A percentile compares a stretch with the other conserved stretches of the same genome.
Conservation (phyloP, 2,329 filamentous ascomycete genomes). For the Phyllosticta ampelicida region DNA sequence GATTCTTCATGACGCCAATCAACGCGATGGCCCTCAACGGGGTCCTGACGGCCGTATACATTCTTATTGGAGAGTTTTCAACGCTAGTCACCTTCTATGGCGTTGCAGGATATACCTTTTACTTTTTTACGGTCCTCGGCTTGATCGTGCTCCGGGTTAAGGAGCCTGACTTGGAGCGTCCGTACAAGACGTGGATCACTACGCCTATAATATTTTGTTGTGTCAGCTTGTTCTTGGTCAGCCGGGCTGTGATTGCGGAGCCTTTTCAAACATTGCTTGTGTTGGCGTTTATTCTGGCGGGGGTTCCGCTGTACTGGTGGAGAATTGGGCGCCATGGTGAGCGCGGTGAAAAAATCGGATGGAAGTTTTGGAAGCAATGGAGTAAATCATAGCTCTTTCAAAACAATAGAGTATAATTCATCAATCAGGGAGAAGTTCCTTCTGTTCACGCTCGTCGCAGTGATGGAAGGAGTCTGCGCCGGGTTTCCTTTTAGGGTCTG, state of each 20-base stretch:
- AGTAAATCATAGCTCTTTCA: background rate
- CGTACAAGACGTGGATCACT: constrained; percentile 92
- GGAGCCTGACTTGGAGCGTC: constrained; percentile 78
- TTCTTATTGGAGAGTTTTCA: constrained; percentile 77
- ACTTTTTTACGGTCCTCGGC: constrained; percentile 89
- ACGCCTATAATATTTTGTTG: constrained; percentile 98
- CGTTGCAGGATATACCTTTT: constrained; percentile 93
- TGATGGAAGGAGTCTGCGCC: background rate
- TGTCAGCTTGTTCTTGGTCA: constrained; percentile 85
- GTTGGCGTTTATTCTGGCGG: constrained; percentile 69
- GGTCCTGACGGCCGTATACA: constrained; percentile 61
- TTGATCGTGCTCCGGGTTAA: constrained; percentile 80
- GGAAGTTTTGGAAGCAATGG: constrained; percentile 10
- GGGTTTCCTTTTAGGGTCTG: background rate
- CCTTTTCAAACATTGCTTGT: constrained; percentile 85
- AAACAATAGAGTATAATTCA: background rate
- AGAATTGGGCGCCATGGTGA: constrained; percentile 46
- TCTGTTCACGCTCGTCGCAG: background rate
- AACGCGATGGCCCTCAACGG: constrained; percentile 80
- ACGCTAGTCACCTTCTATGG: constrained; percentile 95
- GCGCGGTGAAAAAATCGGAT: constrained; percentile 4
- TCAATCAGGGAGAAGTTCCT: background rate
- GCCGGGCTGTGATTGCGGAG: constrained; percentile 78
- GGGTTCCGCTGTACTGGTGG: constrained; percentile 83
- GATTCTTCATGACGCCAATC: constrained; percentile 88